phyloP scores from a whole-genome alignment of 768 basidiomycete genomes.

The Lentinula guzmanii region DNA sequence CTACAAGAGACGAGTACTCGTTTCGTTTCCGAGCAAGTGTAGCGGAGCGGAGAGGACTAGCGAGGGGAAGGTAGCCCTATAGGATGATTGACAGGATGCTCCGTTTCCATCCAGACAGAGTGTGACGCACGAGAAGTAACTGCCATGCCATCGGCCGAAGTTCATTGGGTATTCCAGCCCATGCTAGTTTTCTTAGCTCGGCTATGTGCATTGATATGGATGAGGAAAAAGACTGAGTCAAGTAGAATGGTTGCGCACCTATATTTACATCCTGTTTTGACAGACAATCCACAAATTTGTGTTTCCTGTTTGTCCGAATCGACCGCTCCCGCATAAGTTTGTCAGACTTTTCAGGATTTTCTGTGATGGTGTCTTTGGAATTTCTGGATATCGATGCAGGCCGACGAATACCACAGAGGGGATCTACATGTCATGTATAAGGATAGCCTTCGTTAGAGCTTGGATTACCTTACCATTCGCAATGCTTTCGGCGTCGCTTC shows the following conservation, averaged over 20 bases:
- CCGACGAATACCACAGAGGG: slow-evolving; percentile 44
- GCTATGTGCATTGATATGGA: slow-evolving; percentile 30
- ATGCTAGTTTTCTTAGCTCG: slow-evolving; percentile 85
- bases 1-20: slow-evolving; percentile 87
- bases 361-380: slow-evolving; percentile 16
- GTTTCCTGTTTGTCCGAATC: slow-evolving; percentile 69
- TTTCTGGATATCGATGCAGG: slow-evolving; percentile 17
- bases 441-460: slow-evolving; percentile 11
- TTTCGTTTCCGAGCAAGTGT: slow-evolving; percentile 86
- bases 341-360: slow-evolving; percentile 41
- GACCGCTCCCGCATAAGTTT: slow-evolving; percentile 70
- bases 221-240: slow-evolving; percentile 2
- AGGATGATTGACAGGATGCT: slow-evolving; percentile 1
- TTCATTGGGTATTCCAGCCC: slow-evolving; percentile 89
- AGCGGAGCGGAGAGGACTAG: slow-evolving; percentile 63
- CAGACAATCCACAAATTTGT: slow-evolving; percentile 80
- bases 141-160: slow-evolving; percentile 93
- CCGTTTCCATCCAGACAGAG: slow-evolving; percentile 5
- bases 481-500: slow-evolving; percentile 67
- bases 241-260: slow-evolving; percentile 36
- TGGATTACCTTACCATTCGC: slow-evolving; percentile 54
- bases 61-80: slow-evolving; percentile 90
- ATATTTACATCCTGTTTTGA: slow-evolving; percentile 76
- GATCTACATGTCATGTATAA: slow-evolving; percentile 35
- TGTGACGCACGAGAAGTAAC: slow-evolving; percentile 69